These are phyloP conservation scores for Dacryopinax primogenitus DNA, from an alignment of 768 basidiomycete species.

Conservation along the genomic window DNA sequence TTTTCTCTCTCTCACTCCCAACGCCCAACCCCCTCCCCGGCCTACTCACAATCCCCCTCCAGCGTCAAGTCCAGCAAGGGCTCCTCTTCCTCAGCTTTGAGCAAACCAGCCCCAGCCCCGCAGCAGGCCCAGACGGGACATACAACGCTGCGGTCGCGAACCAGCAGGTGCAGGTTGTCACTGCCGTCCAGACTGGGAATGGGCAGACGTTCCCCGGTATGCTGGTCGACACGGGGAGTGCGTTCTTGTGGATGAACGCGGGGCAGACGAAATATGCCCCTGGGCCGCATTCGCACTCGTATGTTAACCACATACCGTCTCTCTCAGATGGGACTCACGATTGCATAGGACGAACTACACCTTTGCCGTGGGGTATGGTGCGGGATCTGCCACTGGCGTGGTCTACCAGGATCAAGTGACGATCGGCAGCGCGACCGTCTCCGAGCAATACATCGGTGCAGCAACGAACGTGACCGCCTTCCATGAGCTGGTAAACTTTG, in stretches of 20 bases:
- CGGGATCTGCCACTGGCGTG: neutral
- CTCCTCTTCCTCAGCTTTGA: neutral
- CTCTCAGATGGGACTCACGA: neutral
- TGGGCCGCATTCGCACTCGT: neutral
- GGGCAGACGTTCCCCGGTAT: neutral
- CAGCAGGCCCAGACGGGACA: neutral
- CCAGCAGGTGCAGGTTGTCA: constrained; percentile 5
- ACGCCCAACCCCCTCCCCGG: neutral
- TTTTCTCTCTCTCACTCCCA: neutral
- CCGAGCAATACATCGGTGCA: neutral
- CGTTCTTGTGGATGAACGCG: constrained; percentile 1
- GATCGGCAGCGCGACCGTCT: neutral
- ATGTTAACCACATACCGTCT: neutral
- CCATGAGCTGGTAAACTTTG: neutral
- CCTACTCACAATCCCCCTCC: neutral
- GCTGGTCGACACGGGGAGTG: constrained; percentile 1
- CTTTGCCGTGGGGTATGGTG: neutral
- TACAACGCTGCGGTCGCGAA: neutral
- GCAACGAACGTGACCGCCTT: neutral
- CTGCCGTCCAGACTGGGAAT: neutral
- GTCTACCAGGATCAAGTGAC: neutral
- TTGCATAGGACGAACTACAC: neutral
- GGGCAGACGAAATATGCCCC: neutral
- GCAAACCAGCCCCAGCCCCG: neutral
- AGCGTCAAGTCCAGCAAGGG: neutral